Conservation (phyloP, 257 asterid species). For the Gentiana straminea region DNA sequence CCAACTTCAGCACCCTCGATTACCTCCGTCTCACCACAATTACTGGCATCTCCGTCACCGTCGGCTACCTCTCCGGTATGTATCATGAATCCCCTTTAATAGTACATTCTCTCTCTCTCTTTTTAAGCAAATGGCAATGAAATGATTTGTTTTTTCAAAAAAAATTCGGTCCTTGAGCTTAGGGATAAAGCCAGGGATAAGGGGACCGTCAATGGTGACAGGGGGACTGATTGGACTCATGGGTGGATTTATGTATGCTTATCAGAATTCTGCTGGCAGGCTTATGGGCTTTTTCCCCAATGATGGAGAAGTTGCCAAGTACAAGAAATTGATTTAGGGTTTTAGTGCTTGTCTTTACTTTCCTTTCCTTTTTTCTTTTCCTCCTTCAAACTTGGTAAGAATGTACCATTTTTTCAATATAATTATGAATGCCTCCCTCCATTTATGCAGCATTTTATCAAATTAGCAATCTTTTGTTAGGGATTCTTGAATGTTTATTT, state of each 20-base stretch:
- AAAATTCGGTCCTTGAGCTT: background rate
- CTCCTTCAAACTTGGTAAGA: background rate
- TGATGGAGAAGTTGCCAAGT: conserved; percentile 78
- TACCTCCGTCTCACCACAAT: too few species aligned
- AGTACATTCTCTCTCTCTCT: background rate
- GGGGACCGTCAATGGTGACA: conserved; percentile 98
- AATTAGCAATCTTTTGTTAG: too few species aligned
- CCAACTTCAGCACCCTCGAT: too few species aligned
- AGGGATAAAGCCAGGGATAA: conserved; percentile 91
- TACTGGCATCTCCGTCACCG: conserved; percentile 52
- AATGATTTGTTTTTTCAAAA: background rate
- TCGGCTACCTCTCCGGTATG: conserved; percentile 89
- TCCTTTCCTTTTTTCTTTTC: conserved; percentile 4
- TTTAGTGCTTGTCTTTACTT: conserved; percentile 2
- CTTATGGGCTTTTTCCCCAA: too few species aligned
- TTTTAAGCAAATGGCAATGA: background rate
- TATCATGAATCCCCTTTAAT: background rate
- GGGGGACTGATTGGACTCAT: conserved; percentile 79
- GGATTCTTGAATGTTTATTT: too few species aligned
- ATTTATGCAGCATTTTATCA: too few species aligned
- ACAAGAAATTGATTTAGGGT: conserved; percentile 49
- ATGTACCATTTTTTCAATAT: too few species aligned
- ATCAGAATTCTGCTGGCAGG: conserved; percentile 51
- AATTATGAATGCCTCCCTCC: too few species aligned
- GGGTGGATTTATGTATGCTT: conserved; percentile 99